Base-by-base conservation (phyloP, 331 rosid species). In the Phaseolus coccineus region DNA sequence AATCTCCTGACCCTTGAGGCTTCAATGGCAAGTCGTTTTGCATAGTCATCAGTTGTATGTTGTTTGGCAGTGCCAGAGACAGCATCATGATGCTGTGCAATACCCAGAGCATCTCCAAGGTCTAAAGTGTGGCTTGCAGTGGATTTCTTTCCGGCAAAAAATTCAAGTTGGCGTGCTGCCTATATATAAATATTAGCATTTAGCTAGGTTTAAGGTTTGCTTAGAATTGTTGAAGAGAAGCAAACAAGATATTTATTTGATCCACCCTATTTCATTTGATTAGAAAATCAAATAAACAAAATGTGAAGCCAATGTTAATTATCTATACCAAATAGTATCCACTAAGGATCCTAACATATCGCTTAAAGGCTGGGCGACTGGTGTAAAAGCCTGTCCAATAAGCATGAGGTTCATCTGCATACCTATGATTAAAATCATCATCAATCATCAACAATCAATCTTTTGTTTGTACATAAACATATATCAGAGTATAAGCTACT, bases 51-150 rank as follows among this genome's bases (percentile, higher is more conserved):
- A 14, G 67, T 61, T 61, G 67, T 31, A 2, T 61, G 67, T 61
- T 61, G 67, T 5, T 14, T 30, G 42, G 67, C 42, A 30, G 67
- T 61, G 44, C 42, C 67, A 31, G 67, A 61, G 67, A 61, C 67
- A 61, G 67, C 67, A 61, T 61, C 67, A 30, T 61, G 67, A 30
- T 61, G 67, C 2, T 61, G 67, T 61, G 67, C 67, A 61, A 31
- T 30, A 1, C 24, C 67, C 0, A 61, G 44, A 61, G 67, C 67
- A 14, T 61, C 24, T 61, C 67, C 67, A 31, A 61, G 67, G 22
- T 61, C 67, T 30, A 3, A 30, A 61, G 67, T 61, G 42, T 61
- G 22, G 22, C 8, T 39, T 13, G 30, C 22, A 61, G 5, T 61
- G 42, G 12, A 61, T 30, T 61, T 61, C 67, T 14, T 61, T 61